phyloP scores from a whole-genome alignment of 371 early-diverging fungal genomes.

The Basidiobolus meristosporus region DNA sequence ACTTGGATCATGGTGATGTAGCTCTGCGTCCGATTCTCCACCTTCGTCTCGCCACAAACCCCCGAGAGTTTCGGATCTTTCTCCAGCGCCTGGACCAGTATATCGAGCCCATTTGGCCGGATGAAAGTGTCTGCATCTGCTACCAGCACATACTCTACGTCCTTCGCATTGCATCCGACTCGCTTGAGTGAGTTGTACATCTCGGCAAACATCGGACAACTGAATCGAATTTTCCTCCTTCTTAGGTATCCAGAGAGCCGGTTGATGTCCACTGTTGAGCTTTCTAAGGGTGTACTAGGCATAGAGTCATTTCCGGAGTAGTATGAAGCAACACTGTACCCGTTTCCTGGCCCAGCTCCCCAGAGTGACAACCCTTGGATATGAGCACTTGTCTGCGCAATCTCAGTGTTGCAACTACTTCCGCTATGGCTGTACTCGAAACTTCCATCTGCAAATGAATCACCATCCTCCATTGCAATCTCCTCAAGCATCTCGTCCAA shows the following conservation, averaged over 20 bases:
- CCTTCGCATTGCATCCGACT: constrained; percentile 67
- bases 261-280: too few relatives aligned
- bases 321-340: too few relatives aligned
- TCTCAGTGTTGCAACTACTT: too few relatives aligned
- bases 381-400: too few relatives aligned
- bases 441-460: constrained; percentile 57
- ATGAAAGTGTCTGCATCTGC: constrained; percentile 94
- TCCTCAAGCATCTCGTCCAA: constrained; percentile 29
- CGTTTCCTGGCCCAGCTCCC: too few relatives aligned
- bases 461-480: too few relatives aligned
- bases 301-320: too few relatives aligned
- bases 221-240: too few relatives aligned
- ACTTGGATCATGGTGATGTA: constrained; percentile 98
- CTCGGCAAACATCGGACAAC: constrained; percentile 64
- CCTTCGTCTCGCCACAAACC: constrained; percentile 82
- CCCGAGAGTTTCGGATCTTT: constrained; percentile 82
- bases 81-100: constrained; percentile 72
- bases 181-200: constrained; percentile 84
- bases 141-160: constrained; percentile 86
- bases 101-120: constrained; percentile 58
- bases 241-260: too few relatives aligned
- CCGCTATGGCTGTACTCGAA: constrained; percentile 27
- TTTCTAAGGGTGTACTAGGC: too few relatives aligned
- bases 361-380: too few relatives aligned
- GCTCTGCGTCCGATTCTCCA: constrained; percentile 72